phyloP scores from a whole-genome alignment of 2,329 filamentous ascomycete species.

The Capronia americana region DNA sequence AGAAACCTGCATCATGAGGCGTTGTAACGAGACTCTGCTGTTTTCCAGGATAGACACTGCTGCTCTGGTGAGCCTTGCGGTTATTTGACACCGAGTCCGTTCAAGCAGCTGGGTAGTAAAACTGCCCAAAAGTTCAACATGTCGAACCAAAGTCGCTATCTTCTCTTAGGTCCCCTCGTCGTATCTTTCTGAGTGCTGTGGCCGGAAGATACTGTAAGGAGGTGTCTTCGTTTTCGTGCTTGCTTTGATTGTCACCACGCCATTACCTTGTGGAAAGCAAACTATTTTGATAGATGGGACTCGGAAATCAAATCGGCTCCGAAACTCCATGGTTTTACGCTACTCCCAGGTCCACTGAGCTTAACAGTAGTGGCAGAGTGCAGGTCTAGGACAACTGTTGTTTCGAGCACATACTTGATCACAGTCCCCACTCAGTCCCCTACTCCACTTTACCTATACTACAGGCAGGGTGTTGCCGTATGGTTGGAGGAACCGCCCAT shows the following conservation, averaged over 20 bases:
- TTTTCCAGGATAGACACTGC: slow-evolving; percentile 11
- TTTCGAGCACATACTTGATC: too few species aligned
- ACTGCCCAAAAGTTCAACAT: neutral
- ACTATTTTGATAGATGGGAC: neutral
- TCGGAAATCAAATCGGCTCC: neutral
- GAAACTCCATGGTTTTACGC: neutral
- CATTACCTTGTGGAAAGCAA: neutral
- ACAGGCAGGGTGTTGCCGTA: too few species aligned
- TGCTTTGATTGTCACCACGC: neutral
- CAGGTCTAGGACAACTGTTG: too few species aligned
- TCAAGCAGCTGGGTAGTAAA: neutral
- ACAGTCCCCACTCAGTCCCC: too few species aligned
- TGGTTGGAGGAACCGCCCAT: too few species aligned
- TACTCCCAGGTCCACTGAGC: neutral
- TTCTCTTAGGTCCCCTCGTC: neutral
- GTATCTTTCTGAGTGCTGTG: neutral
- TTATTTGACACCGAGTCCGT: neutral
- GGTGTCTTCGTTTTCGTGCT: neutral
- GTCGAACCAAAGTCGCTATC: neutral
- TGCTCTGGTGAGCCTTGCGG: neutral
- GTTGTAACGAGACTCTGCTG: slow-evolving; percentile 20
- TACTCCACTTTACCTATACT: too few species aligned
- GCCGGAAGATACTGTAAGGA: neutral
- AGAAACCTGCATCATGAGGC: slow-evolving; percentile 18
- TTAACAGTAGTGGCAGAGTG: neutral